Conservation (phyloP, 1,139 yeast genomes). For the Nematodospora anomalae region DNA sequence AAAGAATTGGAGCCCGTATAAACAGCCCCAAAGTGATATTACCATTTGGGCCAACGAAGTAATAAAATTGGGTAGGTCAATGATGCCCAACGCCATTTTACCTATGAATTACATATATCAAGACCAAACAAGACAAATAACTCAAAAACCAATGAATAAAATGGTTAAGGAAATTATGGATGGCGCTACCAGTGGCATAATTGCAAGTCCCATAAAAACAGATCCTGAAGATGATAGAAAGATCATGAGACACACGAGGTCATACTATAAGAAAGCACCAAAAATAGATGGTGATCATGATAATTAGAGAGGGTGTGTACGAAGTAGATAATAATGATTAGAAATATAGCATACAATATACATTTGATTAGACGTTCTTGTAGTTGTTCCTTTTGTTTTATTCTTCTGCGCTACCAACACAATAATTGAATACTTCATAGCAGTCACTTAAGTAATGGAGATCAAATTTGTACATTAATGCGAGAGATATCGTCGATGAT, state of each 20-base stretch:
- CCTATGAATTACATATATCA: constrained; percentile 42
- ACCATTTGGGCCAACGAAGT: constrained; percentile 70
- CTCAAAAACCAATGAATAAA: constrained; percentile 21
- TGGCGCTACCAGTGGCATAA: constrained; percentile 9
- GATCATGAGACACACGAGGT: constrained; percentile 39
- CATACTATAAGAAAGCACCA: constrained; percentile 34
- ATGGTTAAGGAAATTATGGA: constrained; percentile 36
- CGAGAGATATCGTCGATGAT: no score
- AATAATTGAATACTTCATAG: no score
- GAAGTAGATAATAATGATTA: no score
- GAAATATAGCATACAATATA: no score
- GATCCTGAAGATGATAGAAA: constrained; percentile 34
- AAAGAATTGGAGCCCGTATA: constrained; percentile 61
- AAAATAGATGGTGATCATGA: constrained; percentile 1
- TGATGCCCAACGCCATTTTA: constrained; percentile 60
- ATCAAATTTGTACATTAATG: no score
- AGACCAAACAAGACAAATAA: constrained; percentile 20
- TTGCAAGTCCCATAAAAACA: constrained; percentile 23
- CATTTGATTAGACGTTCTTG: no score
- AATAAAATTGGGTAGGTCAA: constrained; percentile 62
- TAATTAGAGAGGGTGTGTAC: no score
- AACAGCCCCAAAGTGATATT: constrained; percentile 46
- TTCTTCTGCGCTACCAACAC: no score
- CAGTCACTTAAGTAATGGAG: no score
- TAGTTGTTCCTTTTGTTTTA: no score